Conservation (phyloP, 2,329 filamentous ascomycete genomes). For the Neofusicoccum ribis region DNA sequence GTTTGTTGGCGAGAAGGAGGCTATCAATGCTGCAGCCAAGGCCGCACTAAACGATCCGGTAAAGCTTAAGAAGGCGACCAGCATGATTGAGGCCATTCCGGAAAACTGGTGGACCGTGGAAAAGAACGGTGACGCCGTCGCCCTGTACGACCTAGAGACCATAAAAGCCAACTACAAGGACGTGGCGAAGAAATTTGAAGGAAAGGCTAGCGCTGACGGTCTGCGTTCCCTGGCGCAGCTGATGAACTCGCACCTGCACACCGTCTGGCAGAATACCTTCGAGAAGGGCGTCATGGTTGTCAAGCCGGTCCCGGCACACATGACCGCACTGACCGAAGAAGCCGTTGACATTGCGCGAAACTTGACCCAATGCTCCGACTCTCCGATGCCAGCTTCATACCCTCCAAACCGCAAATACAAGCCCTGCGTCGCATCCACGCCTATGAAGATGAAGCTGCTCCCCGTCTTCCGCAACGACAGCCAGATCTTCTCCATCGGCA, state of each 20-base stretch:
- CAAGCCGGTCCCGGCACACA: slow-evolving; percentile 75
- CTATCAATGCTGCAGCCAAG: slow-evolving; percentile 45
- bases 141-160: slow-evolving; percentile 69
- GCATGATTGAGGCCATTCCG: slow-evolving; percentile 62
- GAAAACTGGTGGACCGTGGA: slow-evolving; percentile 66
- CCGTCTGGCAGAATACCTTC: slow-evolving; percentile 80
- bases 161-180: slow-evolving; percentile 67
- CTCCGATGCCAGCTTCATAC: slow-evolving; percentile 73
- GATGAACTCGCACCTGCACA: slow-evolving; percentile 82
- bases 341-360: slow-evolving; percentile 72
- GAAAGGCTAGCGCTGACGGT: slow-evolving; percentile 57
- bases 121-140: slow-evolving; percentile 61
- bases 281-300: slow-evolving; percentile 70
- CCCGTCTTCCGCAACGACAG: slow-evolving; percentile 70
- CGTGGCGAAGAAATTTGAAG: slow-evolving; percentile 63
- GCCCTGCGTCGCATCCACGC: slow-evolving; percentile 57
- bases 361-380: slow-evolving; percentile 72
- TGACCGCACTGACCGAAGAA: slow-evolving; percentile 68
- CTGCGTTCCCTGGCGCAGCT: slow-evolving; percentile 68
- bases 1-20: slow-evolving; percentile 66
- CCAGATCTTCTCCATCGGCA: slow-evolving; percentile 76
- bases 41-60: slow-evolving; percentile 46
- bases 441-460: slow-evolving; percentile 67
- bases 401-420: slow-evolving; percentile 80
- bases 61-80: slow-evolving; percentile 49